Evolutionary conservation across 1,284 basidiomycete species (phyloP), one percentile per base, ranked within the genome.

Genomic region (Athelia sp.): DNA sequence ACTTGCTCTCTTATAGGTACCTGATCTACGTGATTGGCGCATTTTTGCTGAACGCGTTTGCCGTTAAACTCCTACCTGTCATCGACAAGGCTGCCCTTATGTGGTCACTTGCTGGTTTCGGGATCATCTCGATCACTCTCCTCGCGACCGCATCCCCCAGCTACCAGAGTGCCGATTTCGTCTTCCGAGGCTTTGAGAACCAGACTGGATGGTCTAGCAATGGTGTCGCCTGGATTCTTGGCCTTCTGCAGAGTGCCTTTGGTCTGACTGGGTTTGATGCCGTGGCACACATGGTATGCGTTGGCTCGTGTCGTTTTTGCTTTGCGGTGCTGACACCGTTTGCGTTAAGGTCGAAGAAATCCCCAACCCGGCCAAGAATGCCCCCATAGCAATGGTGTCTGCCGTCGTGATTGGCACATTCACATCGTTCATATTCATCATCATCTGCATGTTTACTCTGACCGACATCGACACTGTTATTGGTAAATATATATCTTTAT

Each of bases 151-250:
- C 43, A 4, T 9, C 43, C n/a, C 43, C 43, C 15, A 44, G 23
- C 23, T 44, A 44, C 23, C 43, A 44, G 43, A 23, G 21, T 26
- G 43, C 21, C 15, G 24, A 44, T 10, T 44, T 44, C 17, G 43
- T 44, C 24, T 44, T 44, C 23, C 21, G 43, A 44, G 24, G 21
- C 21, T 44, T 44, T n/a, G 15, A 23, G 24, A 44, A 44, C 22
- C 21, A 44, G 24, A 44, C 43, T 23, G 43, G 43, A 6, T 44
- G 43, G 43, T 40, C 36, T 40, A 44, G 24, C 23, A n/a, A 23
- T n/a, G 43, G 43, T 23, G 43, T 26, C 23, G 43, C 43, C 10
- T 44, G 43, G 43, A 44, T 44, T 21, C 43, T 44, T n/a, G 43
- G 43, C 6, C 43, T 44, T 6, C 43, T 44, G 14, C 43, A 44